phyloP scores from a whole-genome alignment of 176 grass and related monocot genomes.

The Zoysia pacifica region DNA sequence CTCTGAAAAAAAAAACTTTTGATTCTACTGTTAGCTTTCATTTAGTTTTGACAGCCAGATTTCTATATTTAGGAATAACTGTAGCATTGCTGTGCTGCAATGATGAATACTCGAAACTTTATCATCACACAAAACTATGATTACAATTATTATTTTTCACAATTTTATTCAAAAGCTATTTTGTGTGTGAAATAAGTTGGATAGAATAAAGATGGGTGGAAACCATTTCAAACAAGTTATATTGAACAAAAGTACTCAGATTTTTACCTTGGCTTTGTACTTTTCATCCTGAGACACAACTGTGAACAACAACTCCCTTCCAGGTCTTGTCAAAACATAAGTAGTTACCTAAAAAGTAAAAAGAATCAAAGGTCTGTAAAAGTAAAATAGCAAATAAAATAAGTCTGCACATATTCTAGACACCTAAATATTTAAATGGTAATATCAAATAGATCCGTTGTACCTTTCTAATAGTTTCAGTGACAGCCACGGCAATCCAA shows the following conservation, averaged over 20 bases:
- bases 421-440: slow-evolving; percentile 10
- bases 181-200: not conserved
- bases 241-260: too few species aligned
- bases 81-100: not conserved
- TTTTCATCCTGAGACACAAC: slow-evolving; percentile 97
- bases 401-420: not conserved
- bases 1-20: not conserved
- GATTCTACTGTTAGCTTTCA: not conserved
- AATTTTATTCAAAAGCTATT: not conserved
- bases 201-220: not conserved
- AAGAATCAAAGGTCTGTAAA: not conserved
- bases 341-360: slow-evolving; percentile 60
- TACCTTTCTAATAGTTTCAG: slow-evolving; percentile 89
- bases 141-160: not conserved
- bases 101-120: not conserved
- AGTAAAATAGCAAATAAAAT: not conserved
- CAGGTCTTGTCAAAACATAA: slow-evolving; percentile 94
- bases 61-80: slow-evolving; percentile 10
- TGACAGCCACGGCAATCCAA: slow-evolving; percentile 78
- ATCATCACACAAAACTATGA: not conserved
- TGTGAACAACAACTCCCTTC: slow-evolving; percentile 90
- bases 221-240: not conserved
- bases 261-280: slow-evolving; percentile 93
- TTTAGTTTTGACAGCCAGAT: not conserved
- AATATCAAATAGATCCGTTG: not conserved